phyloP scores from a whole-genome alignment of 2,329 filamentous ascomycete genomes.

The Clathrospora elynae region DNA sequence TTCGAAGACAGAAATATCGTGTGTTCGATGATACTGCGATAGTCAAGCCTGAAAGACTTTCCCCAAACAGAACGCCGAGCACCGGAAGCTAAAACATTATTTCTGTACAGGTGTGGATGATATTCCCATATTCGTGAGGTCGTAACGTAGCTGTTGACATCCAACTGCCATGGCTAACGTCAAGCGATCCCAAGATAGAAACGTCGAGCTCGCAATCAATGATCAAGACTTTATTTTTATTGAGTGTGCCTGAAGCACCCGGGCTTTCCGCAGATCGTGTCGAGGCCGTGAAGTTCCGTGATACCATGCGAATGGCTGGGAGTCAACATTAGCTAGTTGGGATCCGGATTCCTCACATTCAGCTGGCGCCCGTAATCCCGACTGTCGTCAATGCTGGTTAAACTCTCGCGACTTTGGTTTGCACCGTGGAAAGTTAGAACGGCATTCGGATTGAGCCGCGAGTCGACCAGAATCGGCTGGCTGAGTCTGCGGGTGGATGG shows the following conservation, averaged over 20 bases:
- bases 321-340: too few relatives aligned
- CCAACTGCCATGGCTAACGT: slow-evolving; percentile 20
- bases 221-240: slow-evolving; percentile 9
- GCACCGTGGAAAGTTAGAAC: slow-evolving; percentile 51
- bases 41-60: slow-evolving; percentile 1
- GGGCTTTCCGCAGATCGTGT: too few relatives aligned
- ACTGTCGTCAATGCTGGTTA: slow-evolving; percentile 55
- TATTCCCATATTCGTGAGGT: slow-evolving; percentile 33
- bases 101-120: slow-evolving; percentile 19
- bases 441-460: slow-evolving; percentile 55
- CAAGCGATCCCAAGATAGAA: slow-evolving; percentile 7
- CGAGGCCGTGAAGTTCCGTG: too few relatives aligned
- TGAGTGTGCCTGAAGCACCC: too few relatives aligned
- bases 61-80: slow-evolving; percentile 22
- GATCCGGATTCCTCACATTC: slow-evolving; percentile 51
- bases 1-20: slow-evolving; percentile 4
- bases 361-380: slow-evolving; percentile 55
- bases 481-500: slow-evolving; percentile 49
- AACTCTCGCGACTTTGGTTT: slow-evolving; percentile 53
- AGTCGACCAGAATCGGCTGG: slow-evolving; percentile 54
- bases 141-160: slow-evolving; percentile 30
- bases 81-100: slow-evolving; percentile 30
- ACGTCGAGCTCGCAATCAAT: slow-evolving; percentile 3
- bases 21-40: slow-evolving; percentile 1
- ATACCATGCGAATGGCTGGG: too few relatives aligned